These are phyloP conservation scores for Entonaema liquescens DNA, from an alignment of 495 filamentous ascomycete species.

Conservation along the genomic window DNA sequence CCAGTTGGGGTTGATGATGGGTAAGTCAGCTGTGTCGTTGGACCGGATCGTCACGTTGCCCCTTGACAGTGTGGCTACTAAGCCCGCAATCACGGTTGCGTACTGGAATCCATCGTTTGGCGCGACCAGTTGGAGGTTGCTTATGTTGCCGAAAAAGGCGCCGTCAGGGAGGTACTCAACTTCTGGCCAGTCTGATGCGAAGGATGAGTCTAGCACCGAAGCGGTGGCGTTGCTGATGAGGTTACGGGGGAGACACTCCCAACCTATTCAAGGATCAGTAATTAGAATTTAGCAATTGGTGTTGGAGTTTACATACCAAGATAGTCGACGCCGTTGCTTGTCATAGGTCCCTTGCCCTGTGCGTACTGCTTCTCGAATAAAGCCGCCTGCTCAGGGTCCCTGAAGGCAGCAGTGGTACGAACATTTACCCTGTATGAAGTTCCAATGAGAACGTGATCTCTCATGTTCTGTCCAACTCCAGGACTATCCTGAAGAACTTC, in stretches of 20 bases:
- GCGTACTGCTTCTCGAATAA: neutral
- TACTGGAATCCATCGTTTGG: neutral
- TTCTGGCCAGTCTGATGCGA: conserved; percentile 62
- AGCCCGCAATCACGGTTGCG: neutral
- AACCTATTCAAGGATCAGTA: conserved; percentile 24
- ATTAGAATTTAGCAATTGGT: neutral
- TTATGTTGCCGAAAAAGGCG: conserved; percentile 55
- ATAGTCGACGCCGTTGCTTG: neutral
- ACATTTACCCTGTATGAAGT: conserved; percentile 53
- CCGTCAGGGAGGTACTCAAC: conserved; percentile 58
- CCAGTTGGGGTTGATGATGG: conserved; percentile 64
- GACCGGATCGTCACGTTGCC: conserved; percentile 63
- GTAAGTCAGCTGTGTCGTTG: conserved; percentile 53
- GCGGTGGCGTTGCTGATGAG: conserved; percentile 43
- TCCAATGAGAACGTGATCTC: conserved; percentile 55
- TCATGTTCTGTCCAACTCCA: conserved; percentile 63
- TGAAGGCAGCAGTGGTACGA: conserved; percentile 35
- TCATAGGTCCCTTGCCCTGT: neutral
- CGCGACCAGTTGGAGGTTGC: conserved; percentile 38
- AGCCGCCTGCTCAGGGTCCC: neutral
- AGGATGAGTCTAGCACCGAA: neutral
- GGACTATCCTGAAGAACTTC: conserved; percentile 53
- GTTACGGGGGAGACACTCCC: conserved; percentile 47
- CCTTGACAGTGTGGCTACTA: conserved; percentile 55
- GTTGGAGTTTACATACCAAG: neutral